phyloP scores from a whole-genome alignment of 306 rosid genomes.

The Quercus agrifolia region DNA sequence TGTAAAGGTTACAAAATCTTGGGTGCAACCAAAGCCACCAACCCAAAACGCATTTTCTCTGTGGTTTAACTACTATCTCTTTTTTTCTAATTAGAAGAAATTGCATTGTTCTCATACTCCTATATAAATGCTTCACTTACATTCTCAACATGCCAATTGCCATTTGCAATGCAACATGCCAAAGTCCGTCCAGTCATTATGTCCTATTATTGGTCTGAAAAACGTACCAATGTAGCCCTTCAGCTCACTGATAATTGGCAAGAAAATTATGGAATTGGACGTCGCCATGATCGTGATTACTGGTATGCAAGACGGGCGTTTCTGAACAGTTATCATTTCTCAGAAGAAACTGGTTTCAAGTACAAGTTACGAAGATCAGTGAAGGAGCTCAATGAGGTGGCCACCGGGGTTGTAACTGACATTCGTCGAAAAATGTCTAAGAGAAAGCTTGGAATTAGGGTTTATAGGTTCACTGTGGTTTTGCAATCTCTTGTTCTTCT shows the following conservation, averaged over 20 bases:
- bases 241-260: conserved; percentile 1
- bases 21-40: conserved; percentile 39
- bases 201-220: neutral
- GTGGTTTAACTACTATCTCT: conserved; percentile 26
- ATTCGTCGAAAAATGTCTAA: conserved; percentile 16
- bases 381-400: conserved; percentile 30
- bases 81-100: neutral
- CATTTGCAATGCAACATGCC: conserved; percentile 22
- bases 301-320: conserved; percentile 50
- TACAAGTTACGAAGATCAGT: conserved; percentile 36
- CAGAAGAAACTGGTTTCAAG: conserved; percentile 25
- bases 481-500: conserved; percentile 34
- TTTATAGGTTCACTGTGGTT: conserved; percentile 36
- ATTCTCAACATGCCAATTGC: neutral
- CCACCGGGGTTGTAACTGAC: conserved; percentile 12
- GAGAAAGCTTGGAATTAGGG: conserved; percentile 34
- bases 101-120: neutral
- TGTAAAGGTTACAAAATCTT: conserved; percentile 13
- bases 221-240: neutral
- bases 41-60: conserved; percentile 22
- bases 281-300: conserved; percentile 33
- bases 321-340: conserved; percentile 51
- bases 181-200: conserved; percentile 29
- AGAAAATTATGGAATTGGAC: conserved; percentile 24
- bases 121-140: neutral